Conservation (phyloP, 2,329 filamentous ascomycete species). For the Colletotrichum acutatum region DNA sequence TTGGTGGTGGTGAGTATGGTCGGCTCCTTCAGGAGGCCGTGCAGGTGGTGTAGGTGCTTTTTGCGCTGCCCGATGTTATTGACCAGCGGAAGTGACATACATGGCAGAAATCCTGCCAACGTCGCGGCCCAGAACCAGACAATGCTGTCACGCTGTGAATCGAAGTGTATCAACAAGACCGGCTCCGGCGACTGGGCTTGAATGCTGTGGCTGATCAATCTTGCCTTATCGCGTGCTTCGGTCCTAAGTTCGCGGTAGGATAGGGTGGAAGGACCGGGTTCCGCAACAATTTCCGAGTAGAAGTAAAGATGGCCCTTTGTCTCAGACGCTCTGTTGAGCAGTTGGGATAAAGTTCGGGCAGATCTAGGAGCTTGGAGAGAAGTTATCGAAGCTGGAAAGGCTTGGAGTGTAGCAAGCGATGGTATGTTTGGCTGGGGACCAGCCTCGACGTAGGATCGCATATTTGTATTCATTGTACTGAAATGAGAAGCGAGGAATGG, state of each 20-base stretch:
- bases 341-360: not conserved
- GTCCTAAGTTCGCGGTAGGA: conserved; percentile 14
- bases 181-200: conserved; percentile 2
- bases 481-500: no score
- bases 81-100: conserved; percentile 21
- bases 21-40: conserved; percentile 2
- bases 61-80: conserved; percentile 22
- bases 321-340: not conserved
- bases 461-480: no score
- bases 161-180: conserved; percentile 25
- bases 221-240: conserved; percentile 14
- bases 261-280: not conserved
- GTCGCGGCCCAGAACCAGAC: conserved; percentile 32
- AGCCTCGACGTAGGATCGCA: no score
- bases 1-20: conserved; percentile 13
- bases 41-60: conserved; percentile 20
- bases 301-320: not conserved
- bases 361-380: not conserved
- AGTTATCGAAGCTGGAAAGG: not conserved
- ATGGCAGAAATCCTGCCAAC: conserved; percentile 11
- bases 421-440: no score
- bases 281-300: conserved; percentile 1
- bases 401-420: no score
- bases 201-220: not conserved
- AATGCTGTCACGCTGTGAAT: conserved; percentile 21